Conservation (phyloP, 345 rosid species). For the Euphorbia peplus region DNA sequence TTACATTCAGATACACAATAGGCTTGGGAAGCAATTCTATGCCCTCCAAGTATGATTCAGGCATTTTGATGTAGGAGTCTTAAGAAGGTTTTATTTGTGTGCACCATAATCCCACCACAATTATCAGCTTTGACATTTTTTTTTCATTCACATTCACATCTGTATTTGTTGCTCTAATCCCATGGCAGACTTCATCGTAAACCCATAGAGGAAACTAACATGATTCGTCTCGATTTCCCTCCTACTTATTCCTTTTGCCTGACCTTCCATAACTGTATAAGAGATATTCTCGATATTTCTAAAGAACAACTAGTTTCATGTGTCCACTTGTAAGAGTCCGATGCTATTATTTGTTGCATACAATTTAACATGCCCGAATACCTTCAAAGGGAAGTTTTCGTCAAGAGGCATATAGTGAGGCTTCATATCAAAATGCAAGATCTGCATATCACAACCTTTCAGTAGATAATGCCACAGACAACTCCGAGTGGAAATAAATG, state of each 20-base stretch:
- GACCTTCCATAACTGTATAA: neutral
- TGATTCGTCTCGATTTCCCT: neutral
- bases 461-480: neutral
- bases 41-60: neutral
- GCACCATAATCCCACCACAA: neutral
- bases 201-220: neutral
- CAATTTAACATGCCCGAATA: neutral
- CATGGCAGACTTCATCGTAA: neutral
- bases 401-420: too few relatives aligned
- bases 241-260: neutral
- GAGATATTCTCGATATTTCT: neutral
- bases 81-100: neutral
- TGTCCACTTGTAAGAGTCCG: neutral
- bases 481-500: too few relatives aligned
- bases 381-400: neutral
- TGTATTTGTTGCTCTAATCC: neutral
- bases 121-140: neutral
- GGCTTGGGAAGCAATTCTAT: neutral
- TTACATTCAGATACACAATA: slow-evolving; percentile 13
- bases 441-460: slow-evolving; percentile 3
- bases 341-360: neutral
- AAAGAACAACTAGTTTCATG: neutral
- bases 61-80: neutral
- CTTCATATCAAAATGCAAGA: neutral
- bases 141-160: neutral